phyloP scores from a whole-genome alignment of 371 early-diverging fungal species.

The Nematocida sp. region DNA sequence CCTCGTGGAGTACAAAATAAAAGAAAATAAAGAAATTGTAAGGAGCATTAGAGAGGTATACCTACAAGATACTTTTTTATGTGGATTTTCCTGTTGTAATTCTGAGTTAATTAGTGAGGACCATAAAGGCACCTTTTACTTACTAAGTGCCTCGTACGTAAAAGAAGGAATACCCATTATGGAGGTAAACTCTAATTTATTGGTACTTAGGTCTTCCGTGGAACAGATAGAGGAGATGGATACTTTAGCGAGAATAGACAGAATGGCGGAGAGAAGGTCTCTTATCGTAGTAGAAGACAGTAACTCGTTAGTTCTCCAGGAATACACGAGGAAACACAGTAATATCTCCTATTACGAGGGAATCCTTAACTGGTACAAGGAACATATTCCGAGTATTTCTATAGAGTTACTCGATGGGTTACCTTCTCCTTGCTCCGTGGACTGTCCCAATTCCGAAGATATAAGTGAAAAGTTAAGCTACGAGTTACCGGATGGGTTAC shows the following conservation, averaged over 20 bases:
- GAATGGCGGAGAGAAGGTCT: conserved; percentile 22
- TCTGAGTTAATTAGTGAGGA: neutral
- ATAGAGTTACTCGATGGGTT: neutral
- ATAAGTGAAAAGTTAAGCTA: no score
- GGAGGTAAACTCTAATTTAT: conserved; percentile 3
- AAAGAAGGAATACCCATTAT: conserved; percentile 8
- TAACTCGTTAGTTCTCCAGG: neutral
- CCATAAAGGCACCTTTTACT: neutral
- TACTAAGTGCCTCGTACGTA: conserved; percentile 16
- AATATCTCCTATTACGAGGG: neutral
- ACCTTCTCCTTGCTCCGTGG: neutral
- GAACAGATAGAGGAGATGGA: neutral
- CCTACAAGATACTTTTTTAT: neutral
- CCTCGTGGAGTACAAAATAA: conserved; percentile 4
- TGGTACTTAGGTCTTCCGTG: conserved; percentile 2
- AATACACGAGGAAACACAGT: neutral
- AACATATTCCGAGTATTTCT: neutral
- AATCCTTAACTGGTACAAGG: neutral
- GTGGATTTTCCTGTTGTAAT: conserved; percentile 36
- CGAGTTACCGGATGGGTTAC: no score
- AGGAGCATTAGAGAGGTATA: conserved; percentile 21
- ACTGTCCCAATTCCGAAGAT: no score
- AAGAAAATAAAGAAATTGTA: neutral
- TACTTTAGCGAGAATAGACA: neutral
- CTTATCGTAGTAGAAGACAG: conserved; percentile 21